Percentiles rank a stretch among this genome's conserved stretches.
These are phyloP conservation scores for Microbotryum intermedium DNA, from an alignment of 1,284 basidiomycete species.

Conservation along the genomic window DNA sequence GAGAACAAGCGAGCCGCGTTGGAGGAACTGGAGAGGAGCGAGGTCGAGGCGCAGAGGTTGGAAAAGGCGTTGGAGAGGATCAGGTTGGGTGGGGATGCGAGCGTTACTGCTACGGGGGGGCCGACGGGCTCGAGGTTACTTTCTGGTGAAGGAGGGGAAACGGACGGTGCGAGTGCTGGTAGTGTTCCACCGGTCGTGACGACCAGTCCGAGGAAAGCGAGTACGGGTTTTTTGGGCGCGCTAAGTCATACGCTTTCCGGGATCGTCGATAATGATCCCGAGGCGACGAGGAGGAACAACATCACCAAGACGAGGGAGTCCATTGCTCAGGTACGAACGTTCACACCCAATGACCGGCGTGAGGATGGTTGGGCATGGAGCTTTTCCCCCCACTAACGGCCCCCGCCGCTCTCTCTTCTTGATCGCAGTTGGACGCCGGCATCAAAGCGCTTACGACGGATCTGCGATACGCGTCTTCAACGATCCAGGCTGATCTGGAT, in stretches of 20 bases:
- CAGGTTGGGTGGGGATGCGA: conserved; percentile 24
- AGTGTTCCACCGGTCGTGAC: not conserved
- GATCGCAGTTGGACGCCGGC: conserved; percentile 73
- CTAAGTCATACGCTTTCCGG: conserved; percentile 90
- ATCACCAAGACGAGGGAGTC: conserved; percentile 91
- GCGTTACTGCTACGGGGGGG: conserved; percentile 8
- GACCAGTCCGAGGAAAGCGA: conserved; percentile 3
- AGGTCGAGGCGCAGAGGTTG: conserved; percentile 78
- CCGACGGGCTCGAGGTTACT: conserved; percentile 1
- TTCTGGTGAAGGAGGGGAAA: not conserved
- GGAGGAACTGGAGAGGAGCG: conserved; percentile 83
- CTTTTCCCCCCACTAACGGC: not conserved
- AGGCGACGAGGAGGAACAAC: conserved; percentile 80
- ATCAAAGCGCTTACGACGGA: conserved; percentile 82
- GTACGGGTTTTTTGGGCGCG: conserved; percentile 70
- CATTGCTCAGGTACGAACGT: conserved; percentile 67
- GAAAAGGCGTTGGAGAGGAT: conserved; percentile 64
- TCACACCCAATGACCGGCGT: no score
- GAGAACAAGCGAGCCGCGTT: conserved; percentile 79
- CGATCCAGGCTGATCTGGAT: conserved; percentile 95
- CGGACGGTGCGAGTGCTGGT: not conserved
- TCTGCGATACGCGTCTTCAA: conserved; percentile 87
- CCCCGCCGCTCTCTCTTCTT: not conserved
- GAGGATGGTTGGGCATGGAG: no score
- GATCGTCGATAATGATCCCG: conserved; percentile 98